These are phyloP conservation scores for Pestalotiopsis sp. DNA, from an alignment of 2,329 filamentous ascomycete genomes.

Conservation along the genomic window DNA sequence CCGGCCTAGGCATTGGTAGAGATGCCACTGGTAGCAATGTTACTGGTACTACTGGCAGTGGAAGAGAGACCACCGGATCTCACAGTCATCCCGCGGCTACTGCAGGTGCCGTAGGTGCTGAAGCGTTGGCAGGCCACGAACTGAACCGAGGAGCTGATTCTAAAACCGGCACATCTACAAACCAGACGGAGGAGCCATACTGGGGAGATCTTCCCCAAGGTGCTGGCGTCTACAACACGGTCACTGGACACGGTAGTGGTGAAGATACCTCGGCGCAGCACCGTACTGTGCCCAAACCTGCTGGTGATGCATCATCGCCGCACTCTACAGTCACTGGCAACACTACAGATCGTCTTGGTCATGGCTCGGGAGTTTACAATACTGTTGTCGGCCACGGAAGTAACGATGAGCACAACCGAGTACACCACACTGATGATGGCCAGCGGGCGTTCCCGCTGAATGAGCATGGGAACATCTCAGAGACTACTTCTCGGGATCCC, in stretches of 20 bases:
- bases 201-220: conserved; percentile 28
- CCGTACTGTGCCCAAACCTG: neutral
- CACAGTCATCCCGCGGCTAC: neutral
- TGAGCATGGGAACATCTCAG: neutral
- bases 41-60: neutral
- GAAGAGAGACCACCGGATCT: neutral
- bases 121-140: neutral
- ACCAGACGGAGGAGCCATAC: conserved; percentile 23
- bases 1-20: neutral
- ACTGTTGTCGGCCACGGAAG: conserved; percentile 26
- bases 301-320: neutral
- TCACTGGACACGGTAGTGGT: conserved; percentile 21
- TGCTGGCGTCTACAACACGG: conserved; percentile 25
- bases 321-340: neutral
- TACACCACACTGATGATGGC: neutral
- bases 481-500: neutral
- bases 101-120: neutral
- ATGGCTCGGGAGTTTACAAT: conserved; percentile 17
- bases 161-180: conserved; percentile 14
- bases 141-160: neutral
- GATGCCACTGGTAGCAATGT: too few relatives aligned
- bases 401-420: conserved; percentile 6
- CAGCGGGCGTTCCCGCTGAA: neutral
- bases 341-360: neutral
- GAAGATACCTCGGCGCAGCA: conserved; percentile 13